Conservation (phyloP, 768 basidiomycete genomes). For the Suillus fuscotomentosus region DNA sequence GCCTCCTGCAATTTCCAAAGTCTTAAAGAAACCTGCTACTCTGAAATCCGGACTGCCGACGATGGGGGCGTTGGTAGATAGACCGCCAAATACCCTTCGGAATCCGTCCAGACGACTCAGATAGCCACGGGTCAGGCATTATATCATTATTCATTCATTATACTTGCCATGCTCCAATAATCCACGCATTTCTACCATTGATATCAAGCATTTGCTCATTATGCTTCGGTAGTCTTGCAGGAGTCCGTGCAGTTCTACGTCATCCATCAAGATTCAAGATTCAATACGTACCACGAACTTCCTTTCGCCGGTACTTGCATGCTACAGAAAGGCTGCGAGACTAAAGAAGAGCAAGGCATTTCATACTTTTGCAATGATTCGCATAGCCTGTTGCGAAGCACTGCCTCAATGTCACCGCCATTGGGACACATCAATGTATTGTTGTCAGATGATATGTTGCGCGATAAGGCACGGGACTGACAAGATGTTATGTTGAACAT, state of each 20-base stretch:
- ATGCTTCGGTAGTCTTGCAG: background rate
- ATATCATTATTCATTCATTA: constrained; percentile 5
- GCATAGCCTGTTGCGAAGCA: too few species aligned
- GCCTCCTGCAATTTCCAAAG: constrained; percentile 6
- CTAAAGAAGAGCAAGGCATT: too few species aligned
- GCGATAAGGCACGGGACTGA: too few species aligned
- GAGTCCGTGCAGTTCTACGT: background rate
- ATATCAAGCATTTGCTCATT: background rate
- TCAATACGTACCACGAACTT: background rate
- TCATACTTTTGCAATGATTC: too few species aligned
- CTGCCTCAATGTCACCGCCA: too few species aligned
- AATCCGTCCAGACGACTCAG: constrained; percentile 31
- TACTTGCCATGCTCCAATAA: background rate
- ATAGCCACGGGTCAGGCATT: constrained; percentile 7
- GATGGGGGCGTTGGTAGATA: constrained; percentile 28
- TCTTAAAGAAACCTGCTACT: constrained; percentile 21
- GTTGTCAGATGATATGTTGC: too few species aligned
- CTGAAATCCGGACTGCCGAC: constrained; percentile 23
- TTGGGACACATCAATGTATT: too few species aligned
- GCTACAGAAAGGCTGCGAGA: too few species aligned
- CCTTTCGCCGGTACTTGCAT: background rate
- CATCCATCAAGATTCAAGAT: too few species aligned
- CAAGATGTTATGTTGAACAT: too few species aligned
- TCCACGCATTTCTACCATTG: background rate
- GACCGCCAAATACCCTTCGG: constrained; percentile 33